Base-by-base conservation (phyloP, 2,329 filamentous ascomycete species). In the Xylaria polymorpha region DNA sequence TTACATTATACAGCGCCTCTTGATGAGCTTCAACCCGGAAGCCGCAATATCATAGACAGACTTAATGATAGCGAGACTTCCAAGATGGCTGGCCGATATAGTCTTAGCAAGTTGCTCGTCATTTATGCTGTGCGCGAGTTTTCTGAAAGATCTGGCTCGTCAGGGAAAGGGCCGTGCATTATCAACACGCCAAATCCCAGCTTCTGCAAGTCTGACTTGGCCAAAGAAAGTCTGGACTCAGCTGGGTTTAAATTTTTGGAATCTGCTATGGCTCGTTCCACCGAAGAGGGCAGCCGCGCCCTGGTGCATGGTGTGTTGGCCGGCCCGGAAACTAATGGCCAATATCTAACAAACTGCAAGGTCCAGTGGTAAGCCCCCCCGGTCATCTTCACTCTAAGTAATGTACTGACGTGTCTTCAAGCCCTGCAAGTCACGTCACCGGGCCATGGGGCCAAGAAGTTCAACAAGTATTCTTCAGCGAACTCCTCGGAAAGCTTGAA, bases 221-320 rank as follows among this genome's bases (percentile, higher is more conserved):
- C 73, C 1, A 68, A 72, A 3, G 71, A 74, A 22, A 63, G 50
- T n/a, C 15, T 58, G 25, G 69, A 43, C 4, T 64, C 63, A 35
- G 35, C 50, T 8, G 71, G 63, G 1, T 72, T 72, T 48, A 65
- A 67, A 3, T 22, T 67, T 1, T 70, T 73, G 20, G 66, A 70
- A 3, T 60, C 46, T 22, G 25, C 83, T 12, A 35, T 85, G 12
- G 85, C 82, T 0, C 79, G 84, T 0, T 80, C 79, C 0, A 79
- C 82, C 0, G 86, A 87, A 72, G 81, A 82, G 58, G 86, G 85
- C 0, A 79, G 78, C 37, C 75, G 80, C 0, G 72, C 74, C 1
- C 71, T 81, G 1, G 76, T 81, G 0, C 58, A 77, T 46, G 79
- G 74, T 0, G 60, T 79, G 2, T 46, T 79, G 1, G 77, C 75